These are phyloP conservation scores for Rubus parviflorus DNA, from an alignment of 306 rosid genomes.

Conservation along the genomic window DNA sequence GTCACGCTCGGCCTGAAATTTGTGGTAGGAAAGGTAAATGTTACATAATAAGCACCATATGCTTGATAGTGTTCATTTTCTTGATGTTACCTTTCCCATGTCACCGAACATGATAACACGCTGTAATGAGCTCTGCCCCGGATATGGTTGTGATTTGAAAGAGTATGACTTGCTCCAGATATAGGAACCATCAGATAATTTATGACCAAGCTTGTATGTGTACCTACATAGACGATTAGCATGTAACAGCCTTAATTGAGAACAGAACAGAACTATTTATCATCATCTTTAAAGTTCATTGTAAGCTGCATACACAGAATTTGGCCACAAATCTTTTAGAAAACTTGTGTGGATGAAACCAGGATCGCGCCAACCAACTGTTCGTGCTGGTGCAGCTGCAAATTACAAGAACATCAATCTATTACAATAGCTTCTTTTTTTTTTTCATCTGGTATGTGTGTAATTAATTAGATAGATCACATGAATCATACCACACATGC, in stretches of 20 bases:
- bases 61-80: background rate
- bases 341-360: constrained; percentile 88
- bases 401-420: background rate
- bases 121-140: constrained; percentile 80
- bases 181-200: constrained; percentile 28
- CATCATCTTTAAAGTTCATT: background rate
- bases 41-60: background rate
- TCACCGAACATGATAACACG: constrained; percentile 81
- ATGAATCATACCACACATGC: constrained; percentile 74
- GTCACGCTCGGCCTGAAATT: constrained; percentile 75
- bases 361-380: constrained; percentile 92
- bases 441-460: too few species aligned
- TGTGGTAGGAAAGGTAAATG: background rate
- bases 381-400: constrained; percentile 74
- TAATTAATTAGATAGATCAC: background rate
- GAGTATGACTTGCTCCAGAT: constrained; percentile 51
- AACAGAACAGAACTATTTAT: background rate
- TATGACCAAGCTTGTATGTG: constrained; percentile 38
- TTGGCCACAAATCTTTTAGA: constrained; percentile 72
- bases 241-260: background rate
- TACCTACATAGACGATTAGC: constrained; percentile 27
- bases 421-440: background rate
- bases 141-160: constrained; percentile 75
- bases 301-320: constrained; percentile 44
- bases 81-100: constrained; percentile 76